Evolutionary conservation across 495 filamentous ascomycete genomes (phyloP), one percentile per base, ranked within the genome.

Genomic region (Penicillium coffeae): DNA sequence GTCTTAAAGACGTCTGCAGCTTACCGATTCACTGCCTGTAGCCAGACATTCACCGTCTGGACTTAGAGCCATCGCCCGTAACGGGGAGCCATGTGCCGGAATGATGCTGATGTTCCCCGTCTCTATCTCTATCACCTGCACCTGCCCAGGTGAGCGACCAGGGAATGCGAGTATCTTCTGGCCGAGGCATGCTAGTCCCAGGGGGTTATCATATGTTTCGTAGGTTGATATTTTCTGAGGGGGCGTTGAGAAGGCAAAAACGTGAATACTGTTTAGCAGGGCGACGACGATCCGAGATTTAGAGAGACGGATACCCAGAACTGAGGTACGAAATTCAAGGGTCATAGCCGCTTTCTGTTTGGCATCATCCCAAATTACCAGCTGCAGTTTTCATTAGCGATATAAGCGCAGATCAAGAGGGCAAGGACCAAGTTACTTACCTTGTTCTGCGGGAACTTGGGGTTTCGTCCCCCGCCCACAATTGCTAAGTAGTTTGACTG

Each of bases 81-180:
- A 66, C 2, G 85, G 78, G 2, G 86, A 82, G 20, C 84, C 81
- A 65, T 98, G 93, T 2, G 94, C 93, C 1, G 92, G 92, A 40
- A 96, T 88, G 65, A 98, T 96, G 67, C 85, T 95, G 48, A 96
- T 88, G 55, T 88, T 93, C 30, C 86, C 86, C 3, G 81, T 89
- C 20, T 77, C 76, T 32, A 95, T 64, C 62, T 94, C 86, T 38
- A 96, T 87, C 16, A 98, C 64, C 59, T 96, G 91, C n/a, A 97
- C 85, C 54, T 98, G 93, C 18, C 94, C 93, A 1, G 81, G 70
- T 5, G 87, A 89, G 35, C 89, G 75, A 18, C 90, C 91, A 0
- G 92, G 93, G 56, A 96, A 94, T 15, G 82, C 85, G 2, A 95
- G 66, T 8, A 84, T 59, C 51, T 84, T 83, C 19, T 83, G 64